Percentiles rank a stretch among this genome's conserved stretches.
These are phyloP conservation scores for Ceratobasidium sp. DNA, from an alignment of 1,284 basidiomycete genomes.

Conservation along the genomic window DNA sequence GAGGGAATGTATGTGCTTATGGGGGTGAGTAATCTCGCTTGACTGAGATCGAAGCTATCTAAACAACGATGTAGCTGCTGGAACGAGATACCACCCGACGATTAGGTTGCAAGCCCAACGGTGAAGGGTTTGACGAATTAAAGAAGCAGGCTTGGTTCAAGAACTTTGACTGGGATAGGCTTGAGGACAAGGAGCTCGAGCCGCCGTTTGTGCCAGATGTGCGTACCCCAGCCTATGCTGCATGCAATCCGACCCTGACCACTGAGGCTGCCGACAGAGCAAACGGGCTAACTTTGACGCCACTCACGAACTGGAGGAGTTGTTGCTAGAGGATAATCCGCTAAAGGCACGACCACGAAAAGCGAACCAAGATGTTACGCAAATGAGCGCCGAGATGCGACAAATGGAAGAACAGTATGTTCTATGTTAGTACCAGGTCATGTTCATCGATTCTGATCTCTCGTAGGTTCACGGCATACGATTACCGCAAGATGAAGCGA, in stretches of 20 bases:
- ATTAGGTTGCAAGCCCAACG: slow-evolving; percentile 78
- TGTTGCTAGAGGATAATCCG: slow-evolving; percentile 95
- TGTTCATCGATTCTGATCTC: slow-evolving; percentile 1
- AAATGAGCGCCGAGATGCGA: slow-evolving; percentile 87
- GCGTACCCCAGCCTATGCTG: slow-evolving; percentile 47
- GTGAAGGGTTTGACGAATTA: slow-evolving; percentile 80
- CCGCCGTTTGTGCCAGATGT: slow-evolving; percentile 95
- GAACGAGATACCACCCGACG: slow-evolving; percentile 85
- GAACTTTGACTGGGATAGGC: slow-evolving; percentile 82
- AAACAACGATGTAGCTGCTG: slow-evolving; percentile 64
- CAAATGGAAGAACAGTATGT: slow-evolving; percentile 98
- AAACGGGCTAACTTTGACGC: slow-evolving; percentile 99
- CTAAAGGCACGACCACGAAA: slow-evolving; percentile 94
- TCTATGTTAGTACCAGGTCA: background rate
- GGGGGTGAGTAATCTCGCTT: slow-evolving; percentile 61
- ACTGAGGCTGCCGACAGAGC: slow-evolving; percentile 58
- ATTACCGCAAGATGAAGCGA: slow-evolving; percentile 69
- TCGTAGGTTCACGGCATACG: slow-evolving; percentile 76
- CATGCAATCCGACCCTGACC: slow-evolving; percentile 46
- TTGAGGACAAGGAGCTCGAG: slow-evolving; percentile 79
- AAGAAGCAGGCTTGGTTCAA: slow-evolving; percentile 88
- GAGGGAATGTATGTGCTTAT: slow-evolving; percentile 70
- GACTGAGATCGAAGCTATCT: slow-evolving; percentile 28
- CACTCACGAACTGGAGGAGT: slow-evolving; percentile 97
- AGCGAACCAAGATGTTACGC: slow-evolving; percentile 84